Evolutionary conservation across 1,284 basidiomycete genomes (phyloP), one percentile per base, ranked within the genome.

Genomic region (Retiboletus flavoniger): DNA sequence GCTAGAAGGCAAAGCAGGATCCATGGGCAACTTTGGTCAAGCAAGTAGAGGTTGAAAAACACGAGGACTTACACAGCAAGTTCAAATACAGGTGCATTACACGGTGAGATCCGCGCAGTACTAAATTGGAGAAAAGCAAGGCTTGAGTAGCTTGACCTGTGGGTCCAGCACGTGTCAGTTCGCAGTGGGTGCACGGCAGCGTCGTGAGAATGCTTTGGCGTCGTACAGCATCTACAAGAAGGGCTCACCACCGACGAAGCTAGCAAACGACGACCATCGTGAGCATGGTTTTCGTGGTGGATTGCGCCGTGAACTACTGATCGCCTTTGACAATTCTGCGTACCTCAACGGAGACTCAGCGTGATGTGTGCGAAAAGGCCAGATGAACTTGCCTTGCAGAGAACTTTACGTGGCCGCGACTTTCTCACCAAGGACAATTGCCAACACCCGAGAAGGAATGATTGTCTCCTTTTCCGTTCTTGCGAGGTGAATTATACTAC

Each of bases 11-110:
- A 6, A 31, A 7, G 44, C 4, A 38, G 49, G 17, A 26, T 50
- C 11, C 63, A 61, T 61, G 43, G 3, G 11, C 39, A 13, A 21
- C 2, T 24, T n/a, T n/a, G 40, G 19, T 17, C 3, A 19, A 36
- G 32, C 19, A 19, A 44, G 26, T 19, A 17, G 38, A 28, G 17
- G 48, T 35, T 53, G 4, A 47, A 43, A 21, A 44, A 4, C 21
- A 4, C 21, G 21, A 24, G 21, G 21, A 24, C 21, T 24, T 24
- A 6, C 11, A 41, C 35, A 51, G 28, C 29, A 32, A 13, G 28
- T 40, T 54, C 24, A 14, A 44, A 16, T n/a, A 13, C 41, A 7
- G 6, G 3, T 39, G 0, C 7, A 10, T 28, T 3, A n/a, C 34
- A 17, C 24, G 29, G 5, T 35, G 36, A 7, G 55, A 58, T 47